Base-by-base conservation (phyloP, 371 early-diverging fungal genomes). In the Amoeboradix gromovi region DNA sequence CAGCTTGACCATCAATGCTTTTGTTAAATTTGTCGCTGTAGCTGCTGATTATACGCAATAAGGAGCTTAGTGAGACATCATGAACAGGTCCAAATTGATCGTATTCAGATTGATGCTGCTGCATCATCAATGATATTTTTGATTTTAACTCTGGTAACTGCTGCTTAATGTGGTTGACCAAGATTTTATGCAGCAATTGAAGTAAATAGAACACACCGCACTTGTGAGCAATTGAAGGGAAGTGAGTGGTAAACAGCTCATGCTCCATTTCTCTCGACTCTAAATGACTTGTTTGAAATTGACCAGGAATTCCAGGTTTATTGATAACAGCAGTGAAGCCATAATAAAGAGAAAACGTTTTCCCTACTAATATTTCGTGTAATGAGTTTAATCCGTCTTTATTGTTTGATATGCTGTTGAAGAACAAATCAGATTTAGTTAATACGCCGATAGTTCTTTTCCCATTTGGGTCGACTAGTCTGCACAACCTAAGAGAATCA, bases 81-180 rank as follows among this genome's bases (percentile, higher is more conserved):
- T 68, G 78, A 71, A 71, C 69, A 69, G 83, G 82, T 0, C 90
- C 90, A 73, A 85, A 87, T 29, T 85, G 83, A 16, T 76, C 69
- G 70, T 90, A 73, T 75, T 90, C 89, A 68, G 86, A 84, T 73
- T 88, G 86, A 1, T 87, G 84, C 74, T 87, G 86, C 69, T 83
- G 83, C 32, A 87, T 86, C 31, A 87, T 73, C 16, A 85, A 75
- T 75, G 85, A 88, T 68, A 89, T 76, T 76, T 85, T 86, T 66
- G 86, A 81, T 70, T 88, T 86, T 73, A 89, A 82, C 66, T 84
- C 86, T 16, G 90, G 90, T 70, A 90, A 74, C 68, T 83, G 84
- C 67, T 89, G 87, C 29, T 84, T 81, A 68, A 90, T 90, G 67
- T 88, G 90, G 70, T 82, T 80, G 74, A 87, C 78, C 69, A 90